Evolutionary conservation across 345 rosid genomes (phyloP), one percentile per base, ranked within the genome.

Genomic region (Kandelia obovata): DNA sequence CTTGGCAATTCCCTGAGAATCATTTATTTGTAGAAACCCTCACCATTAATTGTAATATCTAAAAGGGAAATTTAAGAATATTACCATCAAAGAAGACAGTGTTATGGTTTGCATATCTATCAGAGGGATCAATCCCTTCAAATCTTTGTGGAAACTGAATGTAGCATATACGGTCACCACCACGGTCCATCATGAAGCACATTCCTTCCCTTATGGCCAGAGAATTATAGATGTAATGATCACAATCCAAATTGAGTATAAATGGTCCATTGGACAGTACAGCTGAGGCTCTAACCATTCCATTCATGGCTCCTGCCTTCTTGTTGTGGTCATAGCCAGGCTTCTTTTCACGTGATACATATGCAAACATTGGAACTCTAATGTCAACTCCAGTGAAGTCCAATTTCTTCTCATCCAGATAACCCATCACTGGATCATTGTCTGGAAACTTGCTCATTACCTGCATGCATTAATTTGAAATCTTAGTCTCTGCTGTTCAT

Each of bases 131-230:
- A n/a, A 92, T 83, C 70, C 98, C 98, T 84, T 92, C 98, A 31
- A 92, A 92, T 71, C 98, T 71, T 75, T 92, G 96, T 1, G 98
- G 98, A 74, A 92, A 92, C 72, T 92, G 98, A 46, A 92, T 83
- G 84, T 87, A 92, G 82, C 98, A 91, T 25, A 92, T 77, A 19
- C 98, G 80, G 47, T 92, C 97, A 7, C 98, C 98, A 0, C 98
- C 97, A 2, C 98, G 93, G 69, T 92, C 98, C 98, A 92, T 92
- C 98, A 92, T 92, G 77, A 92, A 92, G 74, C 98, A 92, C 87
- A 92, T 90, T 23, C 96, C 98, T 62, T 92, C 98, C 69, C 73
- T 87, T 76, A 92, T 84, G 53, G 98, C 96, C 53, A 72, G 68
- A 30, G 85, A 87, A 68, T 92, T 92, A 75, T 85, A 90, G 61